phyloP scores from a whole-genome alignment of 1,284 basidiomycete genomes.

The Ceratobasidium sp. region DNA sequence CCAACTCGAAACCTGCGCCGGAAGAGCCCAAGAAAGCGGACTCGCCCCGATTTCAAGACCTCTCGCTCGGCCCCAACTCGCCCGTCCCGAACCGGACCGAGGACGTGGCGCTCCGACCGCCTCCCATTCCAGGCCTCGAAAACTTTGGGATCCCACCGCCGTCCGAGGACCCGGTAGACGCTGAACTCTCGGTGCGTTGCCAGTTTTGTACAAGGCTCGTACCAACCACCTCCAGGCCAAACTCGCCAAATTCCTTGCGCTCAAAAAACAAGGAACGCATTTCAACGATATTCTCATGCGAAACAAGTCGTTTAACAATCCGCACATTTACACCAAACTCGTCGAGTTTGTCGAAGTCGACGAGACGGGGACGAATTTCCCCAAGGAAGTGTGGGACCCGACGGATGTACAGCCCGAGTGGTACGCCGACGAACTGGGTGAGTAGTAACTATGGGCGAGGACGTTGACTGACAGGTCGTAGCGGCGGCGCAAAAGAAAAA shows the following conservation, averaged over 20 bases:
- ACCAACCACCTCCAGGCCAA: slow-evolving; percentile 63
- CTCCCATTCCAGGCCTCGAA: slow-evolving; percentile 63
- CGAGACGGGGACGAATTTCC: slow-evolving; percentile 83
- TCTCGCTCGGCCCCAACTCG: slow-evolving; percentile 8
- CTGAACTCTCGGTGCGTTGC: slow-evolving; percentile 63
- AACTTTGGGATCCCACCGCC: slow-evolving; percentile 83
- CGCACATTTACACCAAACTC: slow-evolving; percentile 89
- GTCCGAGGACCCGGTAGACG: slow-evolving; percentile 62
- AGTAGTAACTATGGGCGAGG: slow-evolving; percentile 41
- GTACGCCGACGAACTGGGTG: slow-evolving; percentile 75
- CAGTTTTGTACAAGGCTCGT: neutral
- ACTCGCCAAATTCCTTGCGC: slow-evolving; percentile 72
- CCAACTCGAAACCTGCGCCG: slow-evolving; percentile 39
- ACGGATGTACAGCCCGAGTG: slow-evolving; percentile 65
- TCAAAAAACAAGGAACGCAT: slow-evolving; percentile 81
- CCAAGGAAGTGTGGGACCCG: slow-evolving; percentile 71
- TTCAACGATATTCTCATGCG: slow-evolving; percentile 94
- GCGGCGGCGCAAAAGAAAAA: slow-evolving; percentile 62
- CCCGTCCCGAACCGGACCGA: slow-evolving; percentile 2
- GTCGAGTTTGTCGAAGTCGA: slow-evolving; percentile 91
- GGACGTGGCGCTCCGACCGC: slow-evolving; percentile 57
- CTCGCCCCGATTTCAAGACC: slow-evolving; percentile 50
- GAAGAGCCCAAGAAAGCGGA: slow-evolving; percentile 51
- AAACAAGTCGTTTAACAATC: slow-evolving; percentile 91
- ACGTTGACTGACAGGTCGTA: slow-evolving; percentile 41